Evolutionary conservation across 2,329 filamentous ascomycete species (phyloP).

Genomic region (Domatiomyces catenatus): DNA sequence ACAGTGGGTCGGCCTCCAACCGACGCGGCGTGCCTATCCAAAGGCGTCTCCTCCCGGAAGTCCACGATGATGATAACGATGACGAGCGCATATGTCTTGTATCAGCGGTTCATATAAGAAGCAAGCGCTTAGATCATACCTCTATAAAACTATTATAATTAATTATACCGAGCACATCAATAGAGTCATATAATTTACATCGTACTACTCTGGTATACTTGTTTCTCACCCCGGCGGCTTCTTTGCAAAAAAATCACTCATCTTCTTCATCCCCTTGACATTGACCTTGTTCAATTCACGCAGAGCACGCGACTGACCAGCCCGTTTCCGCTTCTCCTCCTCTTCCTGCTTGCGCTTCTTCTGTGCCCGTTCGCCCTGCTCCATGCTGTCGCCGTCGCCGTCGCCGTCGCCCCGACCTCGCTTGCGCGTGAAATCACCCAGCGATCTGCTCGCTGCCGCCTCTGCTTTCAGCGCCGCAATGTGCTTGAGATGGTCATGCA

Average conservation of each 20-base stretch:
- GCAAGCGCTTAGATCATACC: too few relatives aligned
- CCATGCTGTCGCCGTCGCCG: constrained; percentile 17
- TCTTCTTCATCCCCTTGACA: constrained; percentile 86
- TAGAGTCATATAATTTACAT: too few relatives aligned
- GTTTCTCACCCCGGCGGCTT: constrained; percentile 11
- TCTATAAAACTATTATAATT: too few relatives aligned
- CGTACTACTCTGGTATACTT: too few relatives aligned
- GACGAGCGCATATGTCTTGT: too few relatives aligned
- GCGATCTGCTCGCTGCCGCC: constrained; percentile 50
- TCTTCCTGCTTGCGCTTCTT: constrained; percentile 80
- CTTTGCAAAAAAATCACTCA: constrained; percentile 87
- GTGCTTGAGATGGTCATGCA: constrained; percentile 54
- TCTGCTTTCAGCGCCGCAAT: constrained; percentile 56
- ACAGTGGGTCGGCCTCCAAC: too few relatives aligned
- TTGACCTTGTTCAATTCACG: constrained; percentile 79
- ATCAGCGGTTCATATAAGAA: too few relatives aligned
- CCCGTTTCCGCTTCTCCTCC: constrained; percentile 73
- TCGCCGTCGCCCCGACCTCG: constrained; percentile 22
- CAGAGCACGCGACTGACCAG: constrained; percentile 56
- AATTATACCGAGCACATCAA: too few relatives aligned
- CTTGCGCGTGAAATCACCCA: constrained; percentile 31
- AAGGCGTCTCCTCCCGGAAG: too few relatives aligned
- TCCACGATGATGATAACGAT: too few relatives aligned
- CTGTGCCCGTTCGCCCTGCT: constrained; percentile 40
- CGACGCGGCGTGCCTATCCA: too few relatives aligned